Percentiles rank a stretch among this genome's conserved stretches.
phyloP scores from a whole-genome alignment of 257 asterid genomes.

The Fraxinus quadrangulata region DNA sequence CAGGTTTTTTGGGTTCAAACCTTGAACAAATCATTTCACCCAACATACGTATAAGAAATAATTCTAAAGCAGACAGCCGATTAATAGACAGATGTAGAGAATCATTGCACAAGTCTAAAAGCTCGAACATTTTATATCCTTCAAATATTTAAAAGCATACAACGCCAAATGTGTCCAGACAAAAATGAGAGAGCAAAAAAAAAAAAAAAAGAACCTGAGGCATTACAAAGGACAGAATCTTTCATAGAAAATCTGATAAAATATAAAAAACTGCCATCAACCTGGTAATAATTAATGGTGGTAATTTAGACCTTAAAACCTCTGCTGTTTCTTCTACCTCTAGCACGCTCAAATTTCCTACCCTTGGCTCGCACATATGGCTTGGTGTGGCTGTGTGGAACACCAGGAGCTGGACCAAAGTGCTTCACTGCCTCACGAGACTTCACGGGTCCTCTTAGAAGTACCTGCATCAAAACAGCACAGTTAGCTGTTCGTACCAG shows the following conservation, averaged over 20 bases:
- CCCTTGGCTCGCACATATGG: conserved; percentile 93
- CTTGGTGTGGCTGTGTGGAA: conserved; percentile 95
- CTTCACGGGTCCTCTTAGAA: conserved; percentile 79
- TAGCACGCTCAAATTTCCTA: conserved; percentile 85
- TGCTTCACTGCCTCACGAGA: conserved; percentile 96
- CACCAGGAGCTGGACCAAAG: conserved; percentile 99
- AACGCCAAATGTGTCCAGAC: neutral
- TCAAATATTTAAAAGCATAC: neutral
- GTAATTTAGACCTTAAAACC: conserved; percentile 68
- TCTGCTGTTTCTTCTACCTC: conserved; percentile 83
- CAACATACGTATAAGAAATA: neutral
- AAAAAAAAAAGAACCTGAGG: neutral
- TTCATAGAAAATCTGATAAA: conserved; percentile 18
- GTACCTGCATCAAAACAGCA: conserved; percentile 49
- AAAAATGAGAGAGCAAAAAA: neutral
- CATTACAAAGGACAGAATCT: conserved; percentile 17
- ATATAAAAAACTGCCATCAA: conserved; percentile 23
- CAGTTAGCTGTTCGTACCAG: neutral
- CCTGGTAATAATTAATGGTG: neutral
- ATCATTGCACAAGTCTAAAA: neutral
- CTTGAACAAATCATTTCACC: neutral
- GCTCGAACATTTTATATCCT: neutral
- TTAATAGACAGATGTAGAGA: neutral
- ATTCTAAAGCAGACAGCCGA: neutral
- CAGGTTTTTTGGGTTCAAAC: neutral